Percentiles rank a stretch among this genome's conserved stretches.
Evolutionary conservation across 1,284 basidiomycete species (phyloP).

Genomic region (Irpex sp.): DNA sequence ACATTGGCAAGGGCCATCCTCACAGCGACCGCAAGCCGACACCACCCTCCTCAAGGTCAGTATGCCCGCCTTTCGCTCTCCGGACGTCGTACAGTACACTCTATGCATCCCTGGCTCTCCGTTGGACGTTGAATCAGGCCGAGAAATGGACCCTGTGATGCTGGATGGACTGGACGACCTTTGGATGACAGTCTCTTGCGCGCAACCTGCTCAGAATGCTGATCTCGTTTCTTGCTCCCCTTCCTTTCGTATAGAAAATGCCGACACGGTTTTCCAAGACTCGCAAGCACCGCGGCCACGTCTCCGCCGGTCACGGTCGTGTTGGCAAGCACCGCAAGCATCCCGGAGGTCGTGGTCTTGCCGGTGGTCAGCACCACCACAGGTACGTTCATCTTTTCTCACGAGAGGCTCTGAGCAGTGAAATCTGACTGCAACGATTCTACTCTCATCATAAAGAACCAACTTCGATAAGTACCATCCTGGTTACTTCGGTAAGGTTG

Average conservation of each 20-base stretch:
- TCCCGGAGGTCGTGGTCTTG: constrained; percentile 99
- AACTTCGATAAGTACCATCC: constrained; percentile 96
- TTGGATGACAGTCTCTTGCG: constrained; percentile 25
- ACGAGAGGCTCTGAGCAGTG: background rate
- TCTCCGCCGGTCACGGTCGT: constrained; percentile 98
- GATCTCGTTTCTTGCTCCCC: constrained; percentile 12
- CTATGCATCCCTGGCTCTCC: constrained; percentile 17
- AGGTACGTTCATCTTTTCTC: constrained; percentile 50
- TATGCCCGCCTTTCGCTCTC: constrained; percentile 28
- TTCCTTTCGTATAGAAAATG: constrained; percentile 60
- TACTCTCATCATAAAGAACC: constrained; percentile 44
- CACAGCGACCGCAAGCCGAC: constrained; percentile 18
- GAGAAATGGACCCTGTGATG: constrained; percentile 30
- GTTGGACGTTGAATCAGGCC: constrained; percentile 29
- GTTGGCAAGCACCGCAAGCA: constrained; percentile 99
- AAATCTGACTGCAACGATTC: background rate
- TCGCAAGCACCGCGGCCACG: constrained; percentile 98
- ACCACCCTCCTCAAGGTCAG: constrained; percentile 65
- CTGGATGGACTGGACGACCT: constrained; percentile 43
- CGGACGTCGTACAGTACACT: constrained; percentile 20
- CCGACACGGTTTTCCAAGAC: constrained; percentile 94
- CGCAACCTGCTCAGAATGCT: background rate
- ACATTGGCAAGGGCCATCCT: constrained; percentile 2
- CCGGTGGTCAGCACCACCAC: constrained; percentile 99
- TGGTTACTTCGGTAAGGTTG: constrained; percentile 99